Base-by-base conservation (phyloP, 2,329 filamentous ascomycete species). In the Claviceps cyperi region DNA sequence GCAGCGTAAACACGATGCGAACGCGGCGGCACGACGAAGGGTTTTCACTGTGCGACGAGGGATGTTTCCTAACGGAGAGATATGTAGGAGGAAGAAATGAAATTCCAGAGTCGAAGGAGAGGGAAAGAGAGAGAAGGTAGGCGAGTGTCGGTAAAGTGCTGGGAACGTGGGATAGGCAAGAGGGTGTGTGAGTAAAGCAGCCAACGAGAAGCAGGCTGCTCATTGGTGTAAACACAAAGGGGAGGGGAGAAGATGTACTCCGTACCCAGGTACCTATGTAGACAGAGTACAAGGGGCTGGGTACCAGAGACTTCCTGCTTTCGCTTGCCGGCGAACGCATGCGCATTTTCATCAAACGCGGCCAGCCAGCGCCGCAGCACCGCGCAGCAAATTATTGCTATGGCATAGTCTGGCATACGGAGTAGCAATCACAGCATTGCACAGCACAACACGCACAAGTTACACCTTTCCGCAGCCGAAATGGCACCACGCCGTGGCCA, bases 71-170 rank as follows among this genome's bases (percentile, higher is more conserved):
- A 46, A 38, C 35, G 43, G 46, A 48, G 46, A 43, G 55, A 53
- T 32, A 32, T 52, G 47, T 52, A 58, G 43, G 53, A 55, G 53
- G 54, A 51, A 51, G 54, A 54, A 51, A 52, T 51, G 52, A 48
- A 54, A 54, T 51, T 56, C 49, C 46, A 55, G 53, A 49, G 55
- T 54, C 58, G 51, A 55, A 53, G 55, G 56, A 56, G 56, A 56
- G 49, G 53, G 51, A 51, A 54, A 50, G 48, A 52, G 51, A 52
- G 49, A 52, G 49, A 47, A 28, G 51, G 46, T 36, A 53, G 49
- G 46, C 40, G 49, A 50, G 43, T 47, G 47, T 46, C 51, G 46
- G 55, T 53, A 53, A 54, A 50, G 52, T 47, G 54, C 51, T 49
- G 49, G 56, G 50, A 32, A 60, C 37, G 53, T 52, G 52, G 51